phyloP scores from a whole-genome alignment of 1,284 basidiomycete species.

The Leccinum ponderosum region DNA sequence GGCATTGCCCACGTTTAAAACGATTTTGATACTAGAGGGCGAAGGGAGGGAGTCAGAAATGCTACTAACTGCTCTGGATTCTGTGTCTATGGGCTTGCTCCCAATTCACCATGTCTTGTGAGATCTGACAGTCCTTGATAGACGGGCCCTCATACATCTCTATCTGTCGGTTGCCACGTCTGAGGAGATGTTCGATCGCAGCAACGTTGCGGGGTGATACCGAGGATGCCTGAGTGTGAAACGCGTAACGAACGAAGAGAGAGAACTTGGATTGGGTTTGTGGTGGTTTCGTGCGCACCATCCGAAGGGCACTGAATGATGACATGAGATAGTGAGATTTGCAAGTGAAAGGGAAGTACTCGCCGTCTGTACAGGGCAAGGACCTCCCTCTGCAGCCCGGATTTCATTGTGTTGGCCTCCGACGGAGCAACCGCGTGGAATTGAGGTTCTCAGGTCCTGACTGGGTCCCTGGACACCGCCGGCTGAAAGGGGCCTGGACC shows the following conservation, averaged over 20 bases:
- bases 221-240: slow-evolving; percentile 58
- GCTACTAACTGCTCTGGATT: slow-evolving; percentile 9
- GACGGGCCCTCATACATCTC: slow-evolving; percentile 65
- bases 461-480: slow-evolving; percentile 23
- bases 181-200: slow-evolving; percentile 70
- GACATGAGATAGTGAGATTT: slow-evolving; percentile 6
- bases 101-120: slow-evolving; percentile 68
- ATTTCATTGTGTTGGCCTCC: slow-evolving; percentile 32
- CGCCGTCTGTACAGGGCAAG: slow-evolving; percentile 73
- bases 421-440: neutral
- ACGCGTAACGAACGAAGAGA: slow-evolving; percentile 65
- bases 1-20: slow-evolving; percentile 15
- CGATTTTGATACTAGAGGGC: neutral
- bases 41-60: neutral
- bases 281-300: slow-evolving; percentile 65
- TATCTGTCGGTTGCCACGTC: slow-evolving; percentile 62
- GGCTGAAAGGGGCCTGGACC: slow-evolving; percentile 7
- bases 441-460: slow-evolving; percentile 9
- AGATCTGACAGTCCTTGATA: slow-evolving; percentile 73
- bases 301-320: slow-evolving; percentile 64
- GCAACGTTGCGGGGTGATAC: slow-evolving; percentile 65
- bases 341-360: neutral
- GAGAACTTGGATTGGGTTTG: slow-evolving; percentile 60
- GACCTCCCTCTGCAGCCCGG: slow-evolving; percentile 72
- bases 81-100: slow-evolving; percentile 25